Conservation (phyloP, 768 basidiomycete genomes). For the Mycena vitilis region DNA sequence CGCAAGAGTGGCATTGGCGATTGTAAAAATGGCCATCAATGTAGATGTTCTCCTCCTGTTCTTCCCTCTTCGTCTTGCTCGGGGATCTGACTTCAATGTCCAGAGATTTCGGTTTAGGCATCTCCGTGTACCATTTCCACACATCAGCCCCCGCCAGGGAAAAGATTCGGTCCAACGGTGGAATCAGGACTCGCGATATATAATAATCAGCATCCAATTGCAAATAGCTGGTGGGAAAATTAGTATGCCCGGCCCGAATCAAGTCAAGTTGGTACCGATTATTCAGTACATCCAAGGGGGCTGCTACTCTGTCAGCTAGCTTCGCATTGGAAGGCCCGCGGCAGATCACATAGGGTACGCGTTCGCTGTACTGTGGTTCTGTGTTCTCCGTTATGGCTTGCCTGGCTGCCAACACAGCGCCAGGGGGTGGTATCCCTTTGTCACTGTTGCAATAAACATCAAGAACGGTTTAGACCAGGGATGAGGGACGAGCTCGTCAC, state of each 20-base stretch:
- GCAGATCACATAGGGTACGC: constrained; percentile 90
- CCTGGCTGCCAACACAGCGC: constrained; percentile 86
- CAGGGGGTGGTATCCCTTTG: constrained; percentile 89
- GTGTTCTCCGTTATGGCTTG: constrained; percentile 79
- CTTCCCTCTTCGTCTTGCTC: constrained; percentile 37
- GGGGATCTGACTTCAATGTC: constrained; percentile 49
- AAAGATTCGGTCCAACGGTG: constrained; percentile 91
- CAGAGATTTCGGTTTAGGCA: constrained; percentile 67
- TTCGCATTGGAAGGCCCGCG: constrained; percentile 70
- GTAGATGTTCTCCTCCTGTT: constrained; percentile 49
- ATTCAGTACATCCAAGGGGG: constrained; percentile 76
- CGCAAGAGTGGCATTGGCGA: constrained; percentile 78
- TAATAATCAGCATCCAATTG: constrained; percentile 92
- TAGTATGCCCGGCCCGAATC: neutral
- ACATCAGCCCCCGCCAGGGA: constrained; percentile 92
- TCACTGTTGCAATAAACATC: constrained; percentile 62
- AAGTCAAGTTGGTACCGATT: constrained; percentile 58
- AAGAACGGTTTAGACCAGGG: neutral
- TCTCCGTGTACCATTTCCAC: constrained; percentile 85
- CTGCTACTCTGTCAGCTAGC: constrained; percentile 79
- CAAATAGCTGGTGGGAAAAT: constrained; percentile 62
- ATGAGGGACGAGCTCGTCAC: constrained; percentile 50
- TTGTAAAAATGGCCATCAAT: constrained; percentile 83
- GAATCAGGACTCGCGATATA: constrained; percentile 87
- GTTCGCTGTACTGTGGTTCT: constrained; percentile 93